These are phyloP conservation scores for Lipomyces kockii DNA, from an alignment of 805 yeast genomes.

Conservation along the genomic window DNA sequence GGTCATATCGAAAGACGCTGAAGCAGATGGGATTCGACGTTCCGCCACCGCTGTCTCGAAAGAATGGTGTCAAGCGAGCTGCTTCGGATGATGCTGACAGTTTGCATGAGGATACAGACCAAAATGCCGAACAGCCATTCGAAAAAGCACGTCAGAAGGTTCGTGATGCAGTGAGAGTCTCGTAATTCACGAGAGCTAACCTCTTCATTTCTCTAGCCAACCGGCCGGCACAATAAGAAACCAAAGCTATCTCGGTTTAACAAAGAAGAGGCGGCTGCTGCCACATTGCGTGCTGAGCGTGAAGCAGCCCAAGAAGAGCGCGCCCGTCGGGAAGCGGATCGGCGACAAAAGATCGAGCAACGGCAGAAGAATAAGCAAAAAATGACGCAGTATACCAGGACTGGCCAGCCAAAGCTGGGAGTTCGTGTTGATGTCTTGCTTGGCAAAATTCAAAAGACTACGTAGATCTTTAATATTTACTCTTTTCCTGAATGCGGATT, in stretches of 20 bases:
- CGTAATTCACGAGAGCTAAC: neutral
- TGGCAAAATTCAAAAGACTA: conserved; percentile 24
- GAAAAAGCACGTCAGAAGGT: neutral
- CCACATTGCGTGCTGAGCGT: conserved; percentile 16
- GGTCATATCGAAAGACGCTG: conserved; percentile 27
- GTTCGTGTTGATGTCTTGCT: conserved; percentile 28
- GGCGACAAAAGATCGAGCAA: conserved; percentile 16
- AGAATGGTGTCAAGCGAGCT: neutral
- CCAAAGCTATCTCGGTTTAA: conserved; percentile 23
- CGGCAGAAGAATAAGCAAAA: conserved; percentile 21
- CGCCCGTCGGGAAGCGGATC: conserved; percentile 14
- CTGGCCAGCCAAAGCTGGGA: conserved; percentile 35
- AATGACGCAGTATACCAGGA: conserved; percentile 27
- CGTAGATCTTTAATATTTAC: neutral
- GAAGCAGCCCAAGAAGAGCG: conserved; percentile 14
- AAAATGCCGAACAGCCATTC: neutral
- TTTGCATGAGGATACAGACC: neutral
- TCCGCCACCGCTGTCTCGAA: neutral
- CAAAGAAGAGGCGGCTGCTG: conserved; percentile 25
- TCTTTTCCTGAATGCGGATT: neutral
- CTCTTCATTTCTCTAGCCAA: neutral
- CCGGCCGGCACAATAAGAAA: neutral
- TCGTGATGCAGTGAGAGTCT: neutral
- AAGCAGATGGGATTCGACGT: conserved; percentile 27
- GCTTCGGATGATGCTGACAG: neutral